Evolutionary conservation across 306 rosid species (phyloP), one percentile per base, ranked within the genome.

Genomic region (Sicyos baderoa): DNA sequence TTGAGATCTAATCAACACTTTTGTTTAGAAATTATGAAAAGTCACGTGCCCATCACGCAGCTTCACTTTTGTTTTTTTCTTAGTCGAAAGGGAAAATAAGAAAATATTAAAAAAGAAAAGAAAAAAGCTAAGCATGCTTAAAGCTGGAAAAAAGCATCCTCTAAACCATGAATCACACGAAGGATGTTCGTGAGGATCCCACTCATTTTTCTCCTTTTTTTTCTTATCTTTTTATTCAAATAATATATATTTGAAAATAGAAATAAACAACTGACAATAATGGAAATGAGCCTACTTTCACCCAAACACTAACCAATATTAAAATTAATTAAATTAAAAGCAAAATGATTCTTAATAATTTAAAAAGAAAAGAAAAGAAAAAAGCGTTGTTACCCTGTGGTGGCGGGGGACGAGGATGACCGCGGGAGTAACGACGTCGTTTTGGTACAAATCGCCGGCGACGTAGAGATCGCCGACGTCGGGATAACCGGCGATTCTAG

Each of bases 361-460:
- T n/a, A n/a, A n/a, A n/a, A n/a, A n/a, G n/a, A n/a, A n/a, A n/a
- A n/a, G n/a, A n/a, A n/a, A n/a, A n/a, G n/a, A n/a, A n/a, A n/a
- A n/a, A 37, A 37, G 7, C 6, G 0, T 8, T 9, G 49, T 60
- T 78, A 91, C 96, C 89, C 76, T 83, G 64, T 78, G 66, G 69
- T 93, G 95, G 81, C 95, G 95, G 81, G 97, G 96, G 68, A 87
- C 93, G 48, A 89, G 89, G 54, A 92, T 86, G 88, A 87, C 87
- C 57, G 97, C 89, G 5, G 97, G 89, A 11, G 91, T 86, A 68
- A 87, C 87, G 12, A 87, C 82, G n/a, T 89, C 82, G 9, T 89
- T 92, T 40, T 86, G 72, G 25, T 86, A 92, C 71, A 89, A 60
- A 52, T 87, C 95, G 2, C 91, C 87, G 1, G 95, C 76, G 18